Conservation (phyloP, 805 yeast genomes). For the Candida nitratophila region DNA sequence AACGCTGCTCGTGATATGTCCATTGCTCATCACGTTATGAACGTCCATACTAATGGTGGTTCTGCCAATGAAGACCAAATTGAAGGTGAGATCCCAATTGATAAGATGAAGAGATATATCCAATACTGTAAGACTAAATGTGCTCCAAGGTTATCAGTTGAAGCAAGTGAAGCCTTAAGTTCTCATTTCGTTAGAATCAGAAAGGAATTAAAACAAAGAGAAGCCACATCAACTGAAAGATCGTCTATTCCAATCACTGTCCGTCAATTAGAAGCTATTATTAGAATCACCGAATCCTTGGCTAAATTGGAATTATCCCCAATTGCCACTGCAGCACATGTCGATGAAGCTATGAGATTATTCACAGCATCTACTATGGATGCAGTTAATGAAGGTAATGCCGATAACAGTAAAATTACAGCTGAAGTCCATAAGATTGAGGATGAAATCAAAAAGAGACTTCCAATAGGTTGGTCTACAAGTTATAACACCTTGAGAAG, state of each 20-base stretch:
- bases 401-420: constrained; percentile 49
- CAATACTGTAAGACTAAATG: constrained; percentile 85
- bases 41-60: constrained; percentile 80
- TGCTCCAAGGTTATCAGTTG: constrained; percentile 86
- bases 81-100: constrained; percentile 84
- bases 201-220: constrained; percentile 73
- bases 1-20: constrained; percentile 76
- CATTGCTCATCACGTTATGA: constrained; percentile 92
- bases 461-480: constrained; percentile 96
- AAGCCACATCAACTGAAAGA: constrained; percentile 74
- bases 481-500: constrained; percentile 74
- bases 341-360: constrained; percentile 89
- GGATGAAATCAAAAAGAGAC: constrained; percentile 76
- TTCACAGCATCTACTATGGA: constrained; percentile 97
- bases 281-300: constrained; percentile 89
- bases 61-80: constrained; percentile 36
- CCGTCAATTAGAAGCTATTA: constrained; percentile 95
- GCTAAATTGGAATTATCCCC: constrained; percentile 84
- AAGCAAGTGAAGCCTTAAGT: constrained; percentile 84
- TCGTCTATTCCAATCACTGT: constrained; percentile 96
- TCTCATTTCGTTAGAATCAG: constrained; percentile 91
- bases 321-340: constrained; percentile 81
- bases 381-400: constrained; percentile 51
- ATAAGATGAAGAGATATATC: constrained; percentile 85
- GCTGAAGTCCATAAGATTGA: constrained; percentile 76